Base-by-base conservation (phyloP, 23 red algal genomes). In the Agarophyton chilense region DNA sequence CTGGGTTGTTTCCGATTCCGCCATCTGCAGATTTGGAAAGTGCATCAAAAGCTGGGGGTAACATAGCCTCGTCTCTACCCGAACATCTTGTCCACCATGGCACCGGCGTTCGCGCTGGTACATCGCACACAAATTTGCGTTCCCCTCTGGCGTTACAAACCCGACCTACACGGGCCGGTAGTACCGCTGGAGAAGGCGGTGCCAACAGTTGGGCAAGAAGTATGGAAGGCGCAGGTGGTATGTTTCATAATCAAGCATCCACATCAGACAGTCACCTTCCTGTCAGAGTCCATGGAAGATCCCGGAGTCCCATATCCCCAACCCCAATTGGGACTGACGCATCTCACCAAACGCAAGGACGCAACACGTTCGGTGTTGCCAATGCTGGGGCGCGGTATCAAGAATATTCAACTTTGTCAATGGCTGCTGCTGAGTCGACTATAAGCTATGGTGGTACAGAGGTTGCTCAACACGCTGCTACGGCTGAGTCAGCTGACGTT, bases 241-340 rank as follows among this genome's bases (percentile, higher is more conserved):
- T 78, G 21, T 82, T 91, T 82, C 88, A 74, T 50, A 31, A 81
- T 52, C 88, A 91, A 51, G 88, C 88, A 28, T 91, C 88, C 5
- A 91, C 88, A 12, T 91, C 88, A 53, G 88, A 91, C 45, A 91
- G 88, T 74, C 88, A 82, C 17, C 44, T 91, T 6, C 64, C 82
- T 55, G 82, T 75, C 13, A 52, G 13, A 45, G 39, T 18, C 11
- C 85, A 89, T 28, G 85, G 85, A 41, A 56, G 73, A 66, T 77
- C 85, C 0, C 85, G 28, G 60, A 89, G 85, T 25, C 85, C 85
- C 4, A 63, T 72, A 46, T 89, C 85, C 12, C 85, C 85, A 2
- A 52, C 65, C n/a, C 39, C 68, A 9, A 56, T 80, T 41, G 50
- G 77, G 42, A 49, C 68, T 12, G 68, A 74, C 68, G 68, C 68